phyloP scores from a whole-genome alignment of 495 filamentous ascomycete genomes.

The Evansstolkia leycettana region DNA sequence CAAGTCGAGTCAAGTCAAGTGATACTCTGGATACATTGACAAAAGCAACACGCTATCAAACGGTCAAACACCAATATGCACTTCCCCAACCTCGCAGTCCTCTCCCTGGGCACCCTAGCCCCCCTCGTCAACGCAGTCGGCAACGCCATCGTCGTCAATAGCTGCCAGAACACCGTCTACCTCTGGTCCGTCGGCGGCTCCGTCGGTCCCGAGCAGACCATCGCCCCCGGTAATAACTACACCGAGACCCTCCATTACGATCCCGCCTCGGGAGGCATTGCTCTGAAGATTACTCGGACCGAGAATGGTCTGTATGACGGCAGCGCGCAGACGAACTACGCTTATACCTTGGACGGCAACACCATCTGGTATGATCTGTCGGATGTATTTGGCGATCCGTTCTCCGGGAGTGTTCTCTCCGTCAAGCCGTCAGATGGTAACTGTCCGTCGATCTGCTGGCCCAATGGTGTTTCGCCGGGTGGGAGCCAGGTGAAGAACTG shows the following conservation, averaged over 20 bases:
- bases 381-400: conserved; percentile 43
- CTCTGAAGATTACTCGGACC: conserved; percentile 40
- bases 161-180: conserved; percentile 34
- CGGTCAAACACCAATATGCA: too few relatives aligned
- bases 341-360: conserved; percentile 38
- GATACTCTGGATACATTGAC: too few relatives aligned
- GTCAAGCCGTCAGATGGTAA: conserved; percentile 23
- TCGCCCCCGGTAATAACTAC: conserved; percentile 26
- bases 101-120: conserved; percentile 14
- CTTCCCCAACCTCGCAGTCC: conserved; percentile 13
- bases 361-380: conserved; percentile 45
- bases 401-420: conserved; percentile 31
- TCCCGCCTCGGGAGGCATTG: conserved; percentile 37
- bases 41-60: neutral
- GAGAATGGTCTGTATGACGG: conserved; percentile 41
- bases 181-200: conserved; percentile 43
- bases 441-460: conserved; percentile 39
- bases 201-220: conserved; percentile 26
- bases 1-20: too few relatives aligned
- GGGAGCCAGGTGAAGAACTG: conserved; percentile 43
- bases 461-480: conserved; percentile 30
- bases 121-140: conserved; percentile 32
- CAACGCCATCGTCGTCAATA: conserved; percentile 40
- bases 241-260: conserved; percentile 32
- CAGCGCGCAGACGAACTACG: conserved; percentile 39